These are phyloP conservation scores for Yamadazyma sp. DNA, from an alignment of 805 yeast species.

Conservation along the genomic window DNA sequence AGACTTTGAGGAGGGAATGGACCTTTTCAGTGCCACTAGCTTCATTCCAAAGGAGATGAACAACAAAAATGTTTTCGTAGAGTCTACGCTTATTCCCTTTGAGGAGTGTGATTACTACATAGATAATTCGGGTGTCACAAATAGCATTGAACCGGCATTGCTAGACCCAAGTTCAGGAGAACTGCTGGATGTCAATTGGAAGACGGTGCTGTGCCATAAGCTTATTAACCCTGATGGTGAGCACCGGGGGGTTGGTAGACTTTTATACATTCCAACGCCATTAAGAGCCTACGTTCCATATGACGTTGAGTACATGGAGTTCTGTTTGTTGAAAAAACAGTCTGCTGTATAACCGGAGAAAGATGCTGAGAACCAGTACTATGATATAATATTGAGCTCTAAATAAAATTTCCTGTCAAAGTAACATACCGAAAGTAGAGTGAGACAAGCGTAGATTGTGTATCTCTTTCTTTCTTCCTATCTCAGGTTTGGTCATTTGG, in stretches of 20 bases:
- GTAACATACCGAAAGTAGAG: neutral
- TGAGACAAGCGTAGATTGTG: no score
- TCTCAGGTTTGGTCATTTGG: neutral
- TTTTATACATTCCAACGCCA: conserved; percentile 49
- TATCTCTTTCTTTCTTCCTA: no score
- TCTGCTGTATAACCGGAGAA: no score
- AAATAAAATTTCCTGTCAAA: no score
- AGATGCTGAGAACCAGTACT: no score
- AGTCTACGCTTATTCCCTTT: conserved; percentile 50
- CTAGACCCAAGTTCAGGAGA: conserved; percentile 23
- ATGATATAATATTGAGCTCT: conserved; percentile 6
- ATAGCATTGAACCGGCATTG: conserved; percentile 39
- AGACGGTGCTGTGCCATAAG: conserved; percentile 44
- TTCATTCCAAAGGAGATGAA: conserved; percentile 67
- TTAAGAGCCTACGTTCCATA: conserved; percentile 27
- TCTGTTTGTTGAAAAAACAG: conserved; percentile 39
- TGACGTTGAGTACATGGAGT: conserved; percentile 47
- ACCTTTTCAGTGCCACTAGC: conserved; percentile 37
- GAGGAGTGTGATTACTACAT: conserved; percentile 65
- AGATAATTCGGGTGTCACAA: conserved; percentile 47
- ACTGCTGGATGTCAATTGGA: conserved; percentile 41
- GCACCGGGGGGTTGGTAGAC: conserved; percentile 54
- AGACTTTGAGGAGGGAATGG: conserved; percentile 58
- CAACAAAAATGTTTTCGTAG: conserved; percentile 66
- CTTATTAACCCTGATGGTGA: conserved; percentile 53